Evolutionary conservation across 768 basidiomycete species (phyloP), one percentile per base, ranked within the genome.

Genomic region (Leccinum incarnatum): DNA sequence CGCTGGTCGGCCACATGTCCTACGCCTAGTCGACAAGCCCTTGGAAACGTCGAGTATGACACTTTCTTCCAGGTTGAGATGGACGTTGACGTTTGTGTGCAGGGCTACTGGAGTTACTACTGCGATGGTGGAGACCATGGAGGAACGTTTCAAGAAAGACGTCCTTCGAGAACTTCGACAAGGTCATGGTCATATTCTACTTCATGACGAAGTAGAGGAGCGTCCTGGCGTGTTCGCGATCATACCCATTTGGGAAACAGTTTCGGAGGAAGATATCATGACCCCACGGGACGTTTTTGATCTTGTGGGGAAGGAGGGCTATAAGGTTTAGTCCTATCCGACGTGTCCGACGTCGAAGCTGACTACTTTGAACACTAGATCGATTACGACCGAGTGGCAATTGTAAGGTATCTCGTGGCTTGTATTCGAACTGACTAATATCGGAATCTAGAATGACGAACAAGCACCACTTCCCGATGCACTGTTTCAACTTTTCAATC

Each of bases 181-280:
- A 30, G 83, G 83, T 36, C 67, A 68, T 62, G 95, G 95, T 4
- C 84, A 91, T 25, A 85, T 99, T 45, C 77, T 99, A 1, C 81
- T 98, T 2, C 97, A 98, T 62, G 96, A 98, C 66, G 96, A 99
- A 75, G 84, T 97, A 6, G 95, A 97, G 72, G 95, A 96, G 55
- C 82, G 89, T 40, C 91, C 95, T 1, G 95, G 95, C 2, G 81
- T 85, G 1, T 98, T 94, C 73, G 82, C 88, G 10, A 91, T 99
- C 62, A 88, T 97, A 37, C 95, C 97, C 1, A 86, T 95, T 51
- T 99, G 95, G 96, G 95, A 98, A 74, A 86, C 84, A 2, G 87
- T 96, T 3, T 77, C 81, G 2, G 87, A 90, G 58, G 79, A 79
- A 25, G 93, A 95, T 48, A 91, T 95, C 61, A 83, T 95, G 80